phyloP scores from a whole-genome alignment of 108 stramenopile species.

The Skeletonema grethae region DNA sequence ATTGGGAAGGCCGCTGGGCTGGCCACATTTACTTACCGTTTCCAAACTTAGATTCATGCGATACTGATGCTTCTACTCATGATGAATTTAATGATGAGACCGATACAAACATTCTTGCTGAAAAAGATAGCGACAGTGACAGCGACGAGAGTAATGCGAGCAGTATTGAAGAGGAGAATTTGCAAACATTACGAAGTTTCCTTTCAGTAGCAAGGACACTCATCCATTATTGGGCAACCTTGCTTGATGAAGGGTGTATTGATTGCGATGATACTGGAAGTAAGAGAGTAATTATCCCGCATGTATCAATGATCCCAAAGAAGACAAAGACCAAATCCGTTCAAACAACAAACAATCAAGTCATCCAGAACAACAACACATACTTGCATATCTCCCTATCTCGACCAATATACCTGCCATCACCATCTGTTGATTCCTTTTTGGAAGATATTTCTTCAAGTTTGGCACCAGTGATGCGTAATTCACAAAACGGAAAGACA shows the following conservation, averaged over 20 bases:
- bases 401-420: slow-evolving; percentile 37
- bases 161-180: slow-evolving; percentile 7
- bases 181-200: slow-evolving; percentile 11
- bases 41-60: slow-evolving; percentile 19
- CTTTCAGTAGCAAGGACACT: slow-evolving; percentile 22
- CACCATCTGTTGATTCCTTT: slow-evolving; percentile 42
- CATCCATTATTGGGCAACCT: slow-evolving; percentile 15
- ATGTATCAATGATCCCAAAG: slow-evolving; percentile 27
- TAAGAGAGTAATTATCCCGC: slow-evolving; percentile 23
- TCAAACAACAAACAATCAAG: neutral
- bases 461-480: slow-evolving; percentile 15
- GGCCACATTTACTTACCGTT: slow-evolving; percentile 41
- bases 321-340: neutral
- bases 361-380: neutral
- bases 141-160: slow-evolving; percentile 12
- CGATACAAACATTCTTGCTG: neutral
- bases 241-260: slow-evolving; percentile 10
- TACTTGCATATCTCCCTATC: slow-evolving; percentile 31
- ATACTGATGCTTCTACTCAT: neutral
- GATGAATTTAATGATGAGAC: neutral
- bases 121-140: slow-evolving; percentile 8
- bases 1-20: slow-evolving; percentile 47
- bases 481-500: slow-evolving; percentile 6
- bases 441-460: slow-evolving; percentile 22
- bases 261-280: neutral